Base-by-base conservation (phyloP, 129 eudicot species). In the Lonicera japonica region DNA sequence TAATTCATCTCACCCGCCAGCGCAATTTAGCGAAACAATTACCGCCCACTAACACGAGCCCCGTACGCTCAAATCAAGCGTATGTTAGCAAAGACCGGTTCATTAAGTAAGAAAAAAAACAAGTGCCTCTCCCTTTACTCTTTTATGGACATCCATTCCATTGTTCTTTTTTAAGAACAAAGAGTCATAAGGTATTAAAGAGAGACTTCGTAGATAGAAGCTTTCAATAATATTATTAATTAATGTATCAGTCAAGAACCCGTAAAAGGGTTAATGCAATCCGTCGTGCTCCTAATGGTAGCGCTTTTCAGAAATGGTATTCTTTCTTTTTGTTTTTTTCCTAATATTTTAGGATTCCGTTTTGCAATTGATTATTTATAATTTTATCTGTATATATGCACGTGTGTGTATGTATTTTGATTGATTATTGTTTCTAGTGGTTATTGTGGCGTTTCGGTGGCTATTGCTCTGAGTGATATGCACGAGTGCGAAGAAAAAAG, bases 211-310 rank as follows among this genome's bases (percentile, higher is more conserved):
- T n/a, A 0, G 58, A 29, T 20, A 3, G 64, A 8, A 17, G 39
- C n/a, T 38, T 66, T 67, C 64, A 60, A 80, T 80, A 80, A n/a
- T n/a, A n/a, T n/a, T n/a, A n/a, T n/a, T n/a, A n/a, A n/a, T n/a
- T n/a, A n/a, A 77, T 63, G 57, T 70, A 67, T 63, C 72, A 56
- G 51, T 66, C 80, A 50, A 75, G 80, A 68, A 54, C 20, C 50
- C 69, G 90, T 17, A 77, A 84, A 74, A 55, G 86, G 78, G 74
- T 84, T 69, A 73, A 56, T 56, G 86, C 81, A 8, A 34, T 72
- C 56, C 79, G 66, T 55, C 91, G 91, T 67, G 86, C 77, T 61
- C 82, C 86, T 48, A 81, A 80, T 58, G 91, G 86, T 40, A 80
- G 86, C 53, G 86, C 86, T 65, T 84, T 80, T 69, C 74, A 74